Evolutionary conservation across 2,329 filamentous ascomycete species (phyloP).

Genomic region (Pyrenochaeta sp.): DNA sequence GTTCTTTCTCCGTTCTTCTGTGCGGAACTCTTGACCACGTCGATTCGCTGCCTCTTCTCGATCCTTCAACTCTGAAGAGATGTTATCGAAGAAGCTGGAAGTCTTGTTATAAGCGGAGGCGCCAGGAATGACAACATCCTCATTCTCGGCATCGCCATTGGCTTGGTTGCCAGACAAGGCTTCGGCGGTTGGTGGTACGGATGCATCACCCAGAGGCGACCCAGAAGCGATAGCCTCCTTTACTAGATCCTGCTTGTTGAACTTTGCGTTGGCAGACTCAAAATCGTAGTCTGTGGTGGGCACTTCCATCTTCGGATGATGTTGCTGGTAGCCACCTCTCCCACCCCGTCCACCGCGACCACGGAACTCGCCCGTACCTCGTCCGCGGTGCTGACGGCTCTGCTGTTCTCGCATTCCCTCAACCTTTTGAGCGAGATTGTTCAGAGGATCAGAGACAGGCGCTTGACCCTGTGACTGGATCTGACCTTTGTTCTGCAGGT

Average conservation of each 20-base stretch:
- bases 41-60: conserved; percentile 73
- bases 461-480: conserved; percentile 24
- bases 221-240: conserved; percentile 86
- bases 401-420: conserved; percentile 77
- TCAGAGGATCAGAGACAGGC: conserved; percentile 58
- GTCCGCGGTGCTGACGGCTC: conserved; percentile 59
- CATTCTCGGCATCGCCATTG: conserved; percentile 47
- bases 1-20: conserved; percentile 92
- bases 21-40: conserved; percentile 83
- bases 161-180: conserved; percentile 47
- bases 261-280: conserved; percentile 82
- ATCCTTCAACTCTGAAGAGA: conserved; percentile 92
- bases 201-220: conserved; percentile 67
- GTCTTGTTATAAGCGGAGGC: conserved; percentile 80
- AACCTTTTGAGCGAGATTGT: conserved; percentile 77
- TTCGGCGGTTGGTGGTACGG: conserved; percentile 35
- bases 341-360: conserved; percentile 57
- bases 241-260: conserved; percentile 84
- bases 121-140: conserved; percentile 55
- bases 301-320: conserved; percentile 77
- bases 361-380: conserved; percentile 49
- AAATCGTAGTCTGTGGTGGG: conserved; percentile 94
- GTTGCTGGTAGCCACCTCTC: conserved; percentile 51
- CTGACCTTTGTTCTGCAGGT: conserved; percentile 39
- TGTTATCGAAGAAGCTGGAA: conserved; percentile 96